Base-by-base conservation (phyloP, 768 basidiomycete species). In the Stropharia rugosoannulata region DNA sequence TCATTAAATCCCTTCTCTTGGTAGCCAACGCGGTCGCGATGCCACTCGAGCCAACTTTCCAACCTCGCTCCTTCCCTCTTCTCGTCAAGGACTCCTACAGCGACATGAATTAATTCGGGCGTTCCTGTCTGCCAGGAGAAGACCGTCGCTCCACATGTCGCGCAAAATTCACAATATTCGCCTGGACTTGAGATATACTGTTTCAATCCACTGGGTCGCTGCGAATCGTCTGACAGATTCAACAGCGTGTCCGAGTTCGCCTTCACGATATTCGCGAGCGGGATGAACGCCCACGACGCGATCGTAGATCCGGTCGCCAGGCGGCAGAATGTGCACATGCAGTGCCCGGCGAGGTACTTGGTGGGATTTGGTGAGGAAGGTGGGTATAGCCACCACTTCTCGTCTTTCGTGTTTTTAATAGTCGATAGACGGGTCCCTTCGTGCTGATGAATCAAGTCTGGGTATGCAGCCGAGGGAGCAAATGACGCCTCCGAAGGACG, bases 331-430 rank as follows among this genome's bases (percentile, higher is more conserved):
- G 41, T 44, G 42, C 71, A 73, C 46, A 63, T 62, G 43, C 71
- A 73, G 43, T 73, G 66, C 5, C 64, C 69, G 2, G 68, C 66
- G 3, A 70, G 60, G 49, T 65, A 71, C 46, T 66, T 64, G 5
- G 63, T 65, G 5, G 65, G 66, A n/a, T 49, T 22, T 1, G 38
- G 38, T 27, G 59, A 49, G 7, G 40, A 27, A 18, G 46, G 49
- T 3, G 64, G 63, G 6, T 62, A 60, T 11, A 58, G 55, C 70
- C 70, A 72, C 68, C 69, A 72, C 51, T 72, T 68, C 27, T 65
- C 62, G 55, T 71, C 69, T 0, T 56, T 50, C 0, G 53, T 22
- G 39, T 70, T 69, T 18, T 54, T 48, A 3, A 66, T 51, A 42
- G 61, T 68, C 15, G 65, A 58, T 1, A 66, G 55, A 36, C 59